These are phyloP conservation scores for Scutellaria galericulata DNA, from an alignment of 257 asterid species.

Conservation along the genomic window DNA sequence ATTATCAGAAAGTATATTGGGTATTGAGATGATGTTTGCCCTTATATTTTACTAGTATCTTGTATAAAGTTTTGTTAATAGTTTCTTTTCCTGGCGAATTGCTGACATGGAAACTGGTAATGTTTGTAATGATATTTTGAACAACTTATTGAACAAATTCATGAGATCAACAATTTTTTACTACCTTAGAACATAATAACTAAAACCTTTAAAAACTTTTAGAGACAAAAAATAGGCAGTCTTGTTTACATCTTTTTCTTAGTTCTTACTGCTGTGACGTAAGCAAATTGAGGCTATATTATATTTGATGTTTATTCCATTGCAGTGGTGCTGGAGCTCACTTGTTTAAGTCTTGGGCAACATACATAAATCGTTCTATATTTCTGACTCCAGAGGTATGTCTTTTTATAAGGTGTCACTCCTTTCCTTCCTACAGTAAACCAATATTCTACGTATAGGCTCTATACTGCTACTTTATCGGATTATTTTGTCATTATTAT, in stretches of 20 bases:
- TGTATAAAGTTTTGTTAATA: not conserved
- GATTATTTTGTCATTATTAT: slow-evolving; percentile 3
- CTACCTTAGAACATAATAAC: not conserved
- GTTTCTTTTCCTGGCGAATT: slow-evolving; percentile 21
- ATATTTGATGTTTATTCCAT: slow-evolving; percentile 33
- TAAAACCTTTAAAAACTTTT: not conserved
- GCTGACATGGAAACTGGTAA: slow-evolving; percentile 3
- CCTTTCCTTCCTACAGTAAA: not conserved
- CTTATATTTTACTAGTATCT: slow-evolving; percentile 9
- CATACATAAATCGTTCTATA: slow-evolving; percentile 81
- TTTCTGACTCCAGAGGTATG: slow-evolving; percentile 96
- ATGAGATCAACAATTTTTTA: not conserved
- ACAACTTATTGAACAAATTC: slow-evolving; percentile 1
- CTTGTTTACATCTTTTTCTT: not conserved
- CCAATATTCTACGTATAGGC: not conserved
- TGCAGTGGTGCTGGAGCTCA: slow-evolving; percentile 99
- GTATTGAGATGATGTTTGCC: not conserved
- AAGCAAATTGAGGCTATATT: slow-evolving; percentile 11
- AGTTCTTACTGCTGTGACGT: slow-evolving; percentile 8
- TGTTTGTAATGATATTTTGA: not conserved
- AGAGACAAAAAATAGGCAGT: not conserved
- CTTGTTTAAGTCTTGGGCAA: slow-evolving; percentile 94
- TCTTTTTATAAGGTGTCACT: not conserved
- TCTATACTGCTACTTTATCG: slow-evolving; percentile 12
- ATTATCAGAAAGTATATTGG: not conserved